phyloP scores from a whole-genome alignment of 2,329 filamentous ascomycete genomes.

The Beauveria sp. region DNA sequence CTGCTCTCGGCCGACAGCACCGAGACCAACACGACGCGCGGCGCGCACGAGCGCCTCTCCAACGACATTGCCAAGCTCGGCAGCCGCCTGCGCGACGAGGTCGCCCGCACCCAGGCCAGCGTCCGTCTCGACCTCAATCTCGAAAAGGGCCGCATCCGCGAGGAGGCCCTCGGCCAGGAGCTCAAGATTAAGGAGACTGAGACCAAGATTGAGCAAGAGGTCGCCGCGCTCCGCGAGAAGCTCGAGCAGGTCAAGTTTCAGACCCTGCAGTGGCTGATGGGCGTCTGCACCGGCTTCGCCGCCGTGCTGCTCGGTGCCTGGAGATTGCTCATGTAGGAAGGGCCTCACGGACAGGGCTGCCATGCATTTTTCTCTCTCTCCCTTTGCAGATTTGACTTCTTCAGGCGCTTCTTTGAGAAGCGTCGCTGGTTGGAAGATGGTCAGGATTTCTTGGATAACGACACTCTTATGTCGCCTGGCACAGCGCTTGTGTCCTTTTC shows the following conservation, averaged over 20 bases:
- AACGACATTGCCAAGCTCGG: constrained; percentile 95
- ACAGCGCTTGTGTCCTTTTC: background rate
- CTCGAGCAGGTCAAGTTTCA: constrained; percentile 97
- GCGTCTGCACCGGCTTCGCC: constrained; percentile 62
- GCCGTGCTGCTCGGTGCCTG: constrained; percentile 62
- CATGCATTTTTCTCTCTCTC: background rate
- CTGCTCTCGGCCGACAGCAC: constrained; percentile 86
- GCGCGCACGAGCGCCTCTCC: constrained; percentile 83
- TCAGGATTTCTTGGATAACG: background rate
- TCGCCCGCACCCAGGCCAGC: constrained; percentile 86
- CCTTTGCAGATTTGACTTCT: background rate
- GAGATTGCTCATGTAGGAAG: constrained; percentile 55
- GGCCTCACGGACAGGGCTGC: background rate
- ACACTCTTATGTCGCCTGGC: background rate
- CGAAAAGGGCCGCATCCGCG: constrained; percentile 91
- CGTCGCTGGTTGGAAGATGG: background rate
- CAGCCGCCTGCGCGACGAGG: constrained; percentile 83
- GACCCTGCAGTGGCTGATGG: constrained; percentile 97
- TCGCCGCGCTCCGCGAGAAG: constrained; percentile 81
- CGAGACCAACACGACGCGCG: constrained; percentile 80
- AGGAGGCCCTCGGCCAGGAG: constrained; percentile 94
- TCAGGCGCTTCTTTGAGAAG: background rate
- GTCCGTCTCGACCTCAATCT: constrained; percentile 89
- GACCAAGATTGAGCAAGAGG: constrained; percentile 96
- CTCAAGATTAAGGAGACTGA: constrained; percentile 98